Percentiles rank a stretch among this genome's conserved stretches.
These are phyloP conservation scores for Exophiala mesophila DNA, from an alignment of 2,329 filamentous ascomycete species.

Conservation along the genomic window DNA sequence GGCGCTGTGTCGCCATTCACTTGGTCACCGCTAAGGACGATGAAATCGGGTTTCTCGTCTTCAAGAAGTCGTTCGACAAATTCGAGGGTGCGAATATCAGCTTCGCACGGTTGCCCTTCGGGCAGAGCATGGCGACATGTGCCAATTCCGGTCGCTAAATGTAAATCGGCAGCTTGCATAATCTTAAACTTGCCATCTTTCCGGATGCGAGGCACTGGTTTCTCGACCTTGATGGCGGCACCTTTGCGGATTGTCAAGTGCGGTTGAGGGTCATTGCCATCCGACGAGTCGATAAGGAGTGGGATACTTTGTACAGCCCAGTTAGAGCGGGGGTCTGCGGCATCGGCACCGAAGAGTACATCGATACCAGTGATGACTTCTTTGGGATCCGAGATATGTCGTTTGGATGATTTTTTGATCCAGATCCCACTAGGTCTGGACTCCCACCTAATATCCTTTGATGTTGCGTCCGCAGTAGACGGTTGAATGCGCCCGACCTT, in stretches of 20 bases:
- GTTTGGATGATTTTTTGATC: constrained; percentile 69
- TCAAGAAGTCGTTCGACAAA: constrained; percentile 81
- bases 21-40: constrained; percentile 88
- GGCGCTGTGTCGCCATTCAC: constrained; percentile 90
- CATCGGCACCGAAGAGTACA: constrained; percentile 83
- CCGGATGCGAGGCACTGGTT: constrained; percentile 69
- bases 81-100: constrained; percentile 84
- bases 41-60: constrained; percentile 87
- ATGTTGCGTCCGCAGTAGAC: constrained; percentile 48
- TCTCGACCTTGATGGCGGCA: constrained; percentile 55
- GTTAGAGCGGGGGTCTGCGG: constrained; percentile 78
- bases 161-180: constrained; percentile 90
- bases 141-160: constrained; percentile 85
- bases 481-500: constrained; percentile 70
- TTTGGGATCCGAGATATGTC: constrained; percentile 68
- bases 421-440: constrained; percentile 70
- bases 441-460: constrained; percentile 68
- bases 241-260: constrained; percentile 77
- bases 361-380: constrained; percentile 75
- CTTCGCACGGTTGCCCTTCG: constrained; percentile 74
- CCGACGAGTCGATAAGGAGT: constrained; percentile 62
- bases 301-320: constrained; percentile 76
- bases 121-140: constrained; percentile 82
- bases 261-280: constrained; percentile 58
- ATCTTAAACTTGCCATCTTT: constrained; percentile 97